Conservation (phyloP, 2,329 filamentous ascomycete species). For the Arachnopeziza araneosa region DNA sequence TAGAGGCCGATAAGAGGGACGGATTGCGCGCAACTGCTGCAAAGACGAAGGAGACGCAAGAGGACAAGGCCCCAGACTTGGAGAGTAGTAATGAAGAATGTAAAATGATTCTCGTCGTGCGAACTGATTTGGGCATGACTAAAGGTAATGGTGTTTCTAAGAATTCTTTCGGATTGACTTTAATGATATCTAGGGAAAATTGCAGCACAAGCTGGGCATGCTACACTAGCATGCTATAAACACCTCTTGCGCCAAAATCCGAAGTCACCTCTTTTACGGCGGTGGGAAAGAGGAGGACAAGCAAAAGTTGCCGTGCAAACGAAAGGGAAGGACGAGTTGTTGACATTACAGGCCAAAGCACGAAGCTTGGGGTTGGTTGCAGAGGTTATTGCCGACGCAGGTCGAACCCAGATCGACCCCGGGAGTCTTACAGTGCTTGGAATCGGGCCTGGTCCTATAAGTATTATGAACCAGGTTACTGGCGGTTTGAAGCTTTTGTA, state of each 20-base stretch:
- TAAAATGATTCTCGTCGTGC: slow-evolving; percentile 86
- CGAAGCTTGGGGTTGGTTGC: slow-evolving; percentile 80
- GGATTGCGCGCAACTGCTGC: slow-evolving; percentile 39
- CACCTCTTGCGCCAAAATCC: slow-evolving; percentile 53
- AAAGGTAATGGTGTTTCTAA: slow-evolving; percentile 61
- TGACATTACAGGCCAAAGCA: slow-evolving; percentile 70
- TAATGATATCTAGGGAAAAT: slow-evolving; percentile 69
- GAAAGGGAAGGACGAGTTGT: slow-evolving; percentile 78
- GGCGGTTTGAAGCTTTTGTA: slow-evolving; percentile 78
- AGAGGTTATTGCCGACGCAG: slow-evolving; percentile 90
- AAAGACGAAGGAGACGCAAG: slow-evolving; percentile 38
- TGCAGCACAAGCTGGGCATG: slow-evolving; percentile 89
- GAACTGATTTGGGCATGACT: slow-evolving; percentile 94
- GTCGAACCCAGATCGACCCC: slow-evolving; percentile 90
- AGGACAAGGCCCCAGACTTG: slow-evolving; percentile 30
- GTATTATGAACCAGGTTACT: slow-evolving; percentile 79
- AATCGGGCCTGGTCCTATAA: slow-evolving; percentile 75
- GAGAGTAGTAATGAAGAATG: slow-evolving; percentile 66
- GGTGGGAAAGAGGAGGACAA: slow-evolving; percentile 84
- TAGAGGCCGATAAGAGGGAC: slow-evolving; percentile 53
- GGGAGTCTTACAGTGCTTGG: slow-evolving; percentile 91
- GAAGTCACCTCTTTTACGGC: slow-evolving; percentile 60
- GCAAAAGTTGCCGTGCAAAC: slow-evolving; percentile 90
- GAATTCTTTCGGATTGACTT: slow-evolving; percentile 3
- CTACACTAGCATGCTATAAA: slow-evolving; percentile 98